These are phyloP conservation scores for Aspergillus sp. DNA, from an alignment of 2,329 filamentous ascomycete species.

Conservation along the genomic window DNA sequence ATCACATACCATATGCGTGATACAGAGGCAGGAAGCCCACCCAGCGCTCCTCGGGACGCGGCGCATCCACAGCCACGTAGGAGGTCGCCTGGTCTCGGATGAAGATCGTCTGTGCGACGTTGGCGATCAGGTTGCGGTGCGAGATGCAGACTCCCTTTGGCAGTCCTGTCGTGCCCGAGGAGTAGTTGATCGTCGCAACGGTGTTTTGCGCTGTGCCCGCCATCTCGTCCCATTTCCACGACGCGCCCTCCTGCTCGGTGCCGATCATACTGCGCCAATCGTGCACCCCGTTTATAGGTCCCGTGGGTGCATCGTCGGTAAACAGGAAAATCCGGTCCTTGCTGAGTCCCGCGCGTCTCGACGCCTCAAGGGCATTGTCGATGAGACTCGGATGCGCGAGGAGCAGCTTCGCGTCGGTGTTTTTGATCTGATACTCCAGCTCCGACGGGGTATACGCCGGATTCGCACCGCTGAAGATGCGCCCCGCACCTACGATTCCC, in stretches of 20 bases:
- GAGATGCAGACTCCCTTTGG: constrained; percentile 13
- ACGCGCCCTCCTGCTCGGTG: constrained; percentile 1
- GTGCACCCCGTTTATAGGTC: background rate
- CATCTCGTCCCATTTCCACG: constrained; percentile 11
- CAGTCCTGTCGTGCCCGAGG: constrained; percentile 10
- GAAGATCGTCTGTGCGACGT: constrained; percentile 12
- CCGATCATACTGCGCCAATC: constrained; percentile 9
- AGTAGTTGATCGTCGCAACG: constrained; percentile 10
- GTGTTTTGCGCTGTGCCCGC: background rate
- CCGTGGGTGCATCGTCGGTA: background rate
- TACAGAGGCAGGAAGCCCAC: constrained; percentile 11
- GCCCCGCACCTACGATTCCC: constrained; percentile 9
- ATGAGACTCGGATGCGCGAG: constrained; percentile 9
- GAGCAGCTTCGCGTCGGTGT: constrained; percentile 1
- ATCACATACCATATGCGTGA: constrained; percentile 9
- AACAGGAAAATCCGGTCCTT: constrained; percentile 9
- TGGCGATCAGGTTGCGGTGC: constrained; percentile 10
- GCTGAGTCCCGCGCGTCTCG: background rate
- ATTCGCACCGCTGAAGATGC: constrained; percentile 12
- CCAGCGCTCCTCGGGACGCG: constrained; percentile 10
- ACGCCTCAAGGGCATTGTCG: constrained; percentile 2
- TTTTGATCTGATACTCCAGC: constrained; percentile 9
- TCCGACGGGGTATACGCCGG: constrained; percentile 7
- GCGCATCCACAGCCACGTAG: constrained; percentile 1
- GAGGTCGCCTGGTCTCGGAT: constrained; percentile 5